A percentile compares a stretch with the other conserved stretches of the same genome.
Conservation (phyloP, 768 basidiomycete genomes). For the Serendipita vermifera region DNA sequence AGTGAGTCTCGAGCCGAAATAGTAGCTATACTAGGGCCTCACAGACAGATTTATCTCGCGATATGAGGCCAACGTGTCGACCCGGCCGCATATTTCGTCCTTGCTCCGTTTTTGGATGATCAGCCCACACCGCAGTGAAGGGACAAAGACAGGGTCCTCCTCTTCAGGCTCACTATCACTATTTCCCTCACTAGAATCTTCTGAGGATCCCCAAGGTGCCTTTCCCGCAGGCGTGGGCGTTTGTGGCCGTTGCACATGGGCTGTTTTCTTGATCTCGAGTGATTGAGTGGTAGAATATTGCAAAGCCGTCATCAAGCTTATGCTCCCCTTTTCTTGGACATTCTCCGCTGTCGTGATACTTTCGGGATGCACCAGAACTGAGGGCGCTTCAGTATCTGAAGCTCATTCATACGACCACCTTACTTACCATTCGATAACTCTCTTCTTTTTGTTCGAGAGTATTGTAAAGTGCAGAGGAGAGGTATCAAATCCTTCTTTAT, state of each 20-base stretch:
- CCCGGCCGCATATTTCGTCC: constrained; percentile 48
- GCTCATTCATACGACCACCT: constrained; percentile 6
- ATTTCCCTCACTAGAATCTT: background rate
- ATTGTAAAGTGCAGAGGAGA: constrained; percentile 81
- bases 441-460: constrained; percentile 25
- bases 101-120: constrained; percentile 38
- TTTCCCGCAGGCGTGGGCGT: background rate
- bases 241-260: background rate
- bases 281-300: constrained; percentile 13
- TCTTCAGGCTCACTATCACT: no score
- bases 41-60: constrained; percentile 74
- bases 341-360: constrained; percentile 3
- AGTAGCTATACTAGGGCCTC: no score
- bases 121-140: constrained; percentile 51
- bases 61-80: constrained; percentile 65
- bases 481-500: constrained; percentile 84
- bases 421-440: constrained; percentile 18
- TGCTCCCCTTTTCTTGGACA: background rate
- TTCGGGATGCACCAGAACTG: constrained; percentile 1
- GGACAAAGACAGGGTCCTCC: constrained; percentile 24
- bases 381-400: constrained; percentile 1
- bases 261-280: background rate
- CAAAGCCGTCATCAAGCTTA: constrained; percentile 10
- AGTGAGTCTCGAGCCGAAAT: no score
- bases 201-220: background rate